A percentile compares a stretch with the other conserved stretches of the same genome.
These are phyloP conservation scores for Ogataea sp. DNA, from an alignment of 805 yeast species.

Conservation along the genomic window DNA sequence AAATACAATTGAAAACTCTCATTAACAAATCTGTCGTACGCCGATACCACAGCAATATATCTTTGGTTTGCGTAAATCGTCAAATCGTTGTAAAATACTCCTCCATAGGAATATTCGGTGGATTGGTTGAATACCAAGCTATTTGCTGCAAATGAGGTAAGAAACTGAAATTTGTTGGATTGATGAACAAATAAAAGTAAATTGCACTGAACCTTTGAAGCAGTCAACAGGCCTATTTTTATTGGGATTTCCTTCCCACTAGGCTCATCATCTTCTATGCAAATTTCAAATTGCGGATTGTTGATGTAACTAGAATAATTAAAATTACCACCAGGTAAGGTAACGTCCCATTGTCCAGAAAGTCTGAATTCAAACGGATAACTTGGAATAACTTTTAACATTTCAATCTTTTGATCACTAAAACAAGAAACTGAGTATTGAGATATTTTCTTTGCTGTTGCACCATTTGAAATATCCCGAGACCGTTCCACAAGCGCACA, in stretches of 20 bases:
- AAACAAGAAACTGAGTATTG: constrained; percentile 9
- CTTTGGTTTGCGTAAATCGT: constrained; percentile 23
- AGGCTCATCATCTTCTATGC: constrained; percentile 14
- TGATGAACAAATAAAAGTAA: constrained; percentile 37
- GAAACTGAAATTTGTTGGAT: constrained; percentile 15
- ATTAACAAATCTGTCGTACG: constrained; percentile 21
- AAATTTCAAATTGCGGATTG: constrained; percentile 48
- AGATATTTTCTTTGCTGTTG: not conserved
- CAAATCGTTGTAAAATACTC: constrained; percentile 13
- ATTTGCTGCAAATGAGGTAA: constrained; percentile 20
- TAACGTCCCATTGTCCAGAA: constrained; percentile 37
- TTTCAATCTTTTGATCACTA: constrained; percentile 5
- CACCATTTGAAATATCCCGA: not conserved
- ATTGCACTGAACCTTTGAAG: constrained; percentile 25
- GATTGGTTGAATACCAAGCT: constrained; percentile 17
- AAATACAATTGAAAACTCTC: constrained; percentile 25
- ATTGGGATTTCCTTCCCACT: constrained; percentile 6
- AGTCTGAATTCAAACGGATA: constrained; percentile 15
- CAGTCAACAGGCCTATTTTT: constrained; percentile 13
- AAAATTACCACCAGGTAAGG: constrained; percentile 50
- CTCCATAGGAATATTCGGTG: constrained; percentile 27
- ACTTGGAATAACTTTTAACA: constrained; percentile 23
- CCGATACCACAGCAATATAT: constrained; percentile 41
- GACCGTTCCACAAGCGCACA: constrained; percentile 5
- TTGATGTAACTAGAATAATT: constrained; percentile 32